These are phyloP conservation scores for Jaltomata sinuosa DNA, from an alignment of 257 asterid genomes.

Conservation along the genomic window DNA sequence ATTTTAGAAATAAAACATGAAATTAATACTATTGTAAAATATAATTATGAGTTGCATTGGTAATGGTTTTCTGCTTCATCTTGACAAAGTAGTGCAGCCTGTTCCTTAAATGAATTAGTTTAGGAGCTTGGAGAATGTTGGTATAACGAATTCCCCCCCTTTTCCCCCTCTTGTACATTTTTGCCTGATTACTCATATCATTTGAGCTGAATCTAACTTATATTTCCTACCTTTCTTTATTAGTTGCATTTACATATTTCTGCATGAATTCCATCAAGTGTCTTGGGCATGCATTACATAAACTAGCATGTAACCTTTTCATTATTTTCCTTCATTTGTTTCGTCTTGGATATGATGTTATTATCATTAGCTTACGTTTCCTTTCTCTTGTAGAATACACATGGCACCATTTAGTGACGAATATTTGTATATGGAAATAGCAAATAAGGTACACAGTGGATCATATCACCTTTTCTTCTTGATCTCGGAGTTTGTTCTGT, in stretches of 20 bases:
- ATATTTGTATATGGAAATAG: slow-evolving; percentile 74
- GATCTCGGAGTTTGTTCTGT: neutral
- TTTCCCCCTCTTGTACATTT: neutral
- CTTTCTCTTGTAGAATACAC: slow-evolving; percentile 67
- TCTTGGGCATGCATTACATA: neutral
- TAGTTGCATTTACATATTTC: neutral
- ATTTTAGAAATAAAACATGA: neutral
- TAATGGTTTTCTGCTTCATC: neutral
- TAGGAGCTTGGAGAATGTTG: neutral
- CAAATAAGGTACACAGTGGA: slow-evolving; percentile 59
- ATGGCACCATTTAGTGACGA: slow-evolving; percentile 99
- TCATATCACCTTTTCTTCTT: neutral
- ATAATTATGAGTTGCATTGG: neutral
- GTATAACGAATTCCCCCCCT: neutral
- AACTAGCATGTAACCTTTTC: neutral
- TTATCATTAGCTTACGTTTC: neutral
- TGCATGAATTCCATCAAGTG: neutral
- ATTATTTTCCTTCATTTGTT: neutral
- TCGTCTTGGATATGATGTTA: neutral
- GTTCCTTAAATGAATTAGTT: neutral
- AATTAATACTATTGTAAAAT: neutral
- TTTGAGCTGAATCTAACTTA: neutral
- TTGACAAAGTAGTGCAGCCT: neutral
- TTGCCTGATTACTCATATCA: neutral
- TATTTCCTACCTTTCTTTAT: neutral